Evolutionary conservation across 306 rosid genomes (phyloP), one percentile per base, ranked within the genome.

Genomic region (Betula pendula): DNA sequence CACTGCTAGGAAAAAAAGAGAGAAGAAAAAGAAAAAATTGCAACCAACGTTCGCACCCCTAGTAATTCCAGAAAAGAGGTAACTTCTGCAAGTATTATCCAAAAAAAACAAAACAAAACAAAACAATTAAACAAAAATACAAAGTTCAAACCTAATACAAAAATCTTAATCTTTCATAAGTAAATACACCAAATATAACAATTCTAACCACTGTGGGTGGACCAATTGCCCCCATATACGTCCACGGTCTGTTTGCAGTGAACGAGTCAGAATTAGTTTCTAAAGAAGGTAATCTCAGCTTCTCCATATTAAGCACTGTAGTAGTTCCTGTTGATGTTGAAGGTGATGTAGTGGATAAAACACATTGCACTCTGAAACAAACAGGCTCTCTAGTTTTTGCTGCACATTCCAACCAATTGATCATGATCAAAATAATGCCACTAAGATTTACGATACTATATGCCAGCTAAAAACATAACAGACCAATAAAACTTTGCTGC

Each of bases 301-400:
- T 79, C n/a, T 90, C 89, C 82, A 89, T 66, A 81, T 77, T 75
- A 76, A 91, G 89, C 44, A 87, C 78, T 24, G 87, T 66, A 38
- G 85, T 50, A 48, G 91, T 65, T 81, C 79, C 88, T 5, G 72
- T 67, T 49, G 89, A 79, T 68, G 90, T 80, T 44, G 92, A 83
- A 40, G 87, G 78, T 8, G 95, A 70, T 1, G 94, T 12, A 8
- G 92, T 52, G n/a, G 94, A 90, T 73, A 90, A 63, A 62, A 85
- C 38, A 76, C 91, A 90, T 55, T 89, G 92, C 52, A 92, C 81
- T n/a, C 83, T 81, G 62, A 81, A 85, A 80, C 81, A 76, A 70
- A 79, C 69, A 71, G 82, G 81, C 33, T 84, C 86, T 83, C 93
- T 86, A 71, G 76, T 35, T 80, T 82, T 94, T 51, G 87, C 91